Evolutionary conservation across 768 basidiomycete genomes (phyloP).

Genomic region (Podaxis sp.): DNA sequence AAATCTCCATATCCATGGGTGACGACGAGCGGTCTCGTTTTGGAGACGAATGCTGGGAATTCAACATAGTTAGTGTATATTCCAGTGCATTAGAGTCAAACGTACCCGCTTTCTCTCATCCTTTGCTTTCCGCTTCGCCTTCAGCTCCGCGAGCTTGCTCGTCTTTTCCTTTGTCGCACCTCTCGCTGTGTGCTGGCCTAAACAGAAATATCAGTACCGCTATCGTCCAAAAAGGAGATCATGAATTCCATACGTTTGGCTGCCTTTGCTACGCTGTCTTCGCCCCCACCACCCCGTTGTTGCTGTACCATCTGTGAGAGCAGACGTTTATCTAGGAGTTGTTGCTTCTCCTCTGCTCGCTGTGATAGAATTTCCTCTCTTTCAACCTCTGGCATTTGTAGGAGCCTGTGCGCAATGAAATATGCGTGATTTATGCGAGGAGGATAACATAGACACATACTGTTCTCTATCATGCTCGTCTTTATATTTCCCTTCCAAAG

Average conservation of each 20-base stretch:
- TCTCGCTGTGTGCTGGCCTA: slow-evolving; percentile 73
- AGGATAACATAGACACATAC: slow-evolving; percentile 46
- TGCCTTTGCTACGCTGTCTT: slow-evolving; percentile 66
- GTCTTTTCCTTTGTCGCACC: slow-evolving; percentile 82
- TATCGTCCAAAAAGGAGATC: background rate
- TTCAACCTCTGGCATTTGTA: slow-evolving; percentile 82
- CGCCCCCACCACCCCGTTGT: slow-evolving; percentile 50
- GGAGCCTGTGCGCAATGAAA: slow-evolving; percentile 49
- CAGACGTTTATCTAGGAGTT: slow-evolving; percentile 66
- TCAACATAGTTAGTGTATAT: slow-evolving; percentile 17
- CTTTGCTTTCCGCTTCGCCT: slow-evolving; percentile 84
- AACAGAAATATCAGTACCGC: slow-evolving; percentile 14
- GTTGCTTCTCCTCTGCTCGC: slow-evolving; percentile 80
- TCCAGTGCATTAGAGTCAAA: slow-evolving; percentile 5
- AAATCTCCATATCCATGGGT: slow-evolving; percentile 84
- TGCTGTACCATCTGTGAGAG: slow-evolving; percentile 74
- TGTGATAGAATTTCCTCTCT: slow-evolving; percentile 84
- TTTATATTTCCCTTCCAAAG: slow-evolving; percentile 87
- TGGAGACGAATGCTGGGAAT: slow-evolving; percentile 44
- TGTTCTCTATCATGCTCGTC: slow-evolving; percentile 80
- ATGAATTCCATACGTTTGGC: slow-evolving; percentile 63
- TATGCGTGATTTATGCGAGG: background rate
- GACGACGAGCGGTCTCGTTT: slow-evolving; percentile 75
- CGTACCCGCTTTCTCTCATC: slow-evolving; percentile 83
- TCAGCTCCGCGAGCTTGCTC: slow-evolving; percentile 79